Evolutionary conservation across 306 rosid species (phyloP).

Genomic region (peach (Prunus persica)): Prunus_persica_NCBIv2 NC_034016.1:17767501-17768000

Average conservation of each 20-base stretch:
- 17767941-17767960: background rate
- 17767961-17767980: background rate
- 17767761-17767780: background rate
- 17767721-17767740: slow-evolving; percentile 26
- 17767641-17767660: slow-evolving; percentile 54
- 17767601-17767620: slow-evolving; percentile 70
- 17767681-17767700: background rate
- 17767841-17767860: background rate
- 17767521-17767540: slow-evolving; percentile 30
- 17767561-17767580: slow-evolving; percentile 69
- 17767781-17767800: background rate
- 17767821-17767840: background rate
- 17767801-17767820: background rate
- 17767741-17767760: background rate
- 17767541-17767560: slow-evolving; percentile 35
- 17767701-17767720: background rate
- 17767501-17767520: background rate
- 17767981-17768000: background rate
- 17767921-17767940: background rate
- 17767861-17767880: background rate
- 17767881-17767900: background rate
- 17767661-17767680: slow-evolving; percentile 49
- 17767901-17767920: background rate
- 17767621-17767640: slow-evolving; percentile 84
- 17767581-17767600: slow-evolving; percentile 59